Evolutionary conservation across 1,139 yeast species (phyloP).

Genomic region (Zygoascus sp.): DNA sequence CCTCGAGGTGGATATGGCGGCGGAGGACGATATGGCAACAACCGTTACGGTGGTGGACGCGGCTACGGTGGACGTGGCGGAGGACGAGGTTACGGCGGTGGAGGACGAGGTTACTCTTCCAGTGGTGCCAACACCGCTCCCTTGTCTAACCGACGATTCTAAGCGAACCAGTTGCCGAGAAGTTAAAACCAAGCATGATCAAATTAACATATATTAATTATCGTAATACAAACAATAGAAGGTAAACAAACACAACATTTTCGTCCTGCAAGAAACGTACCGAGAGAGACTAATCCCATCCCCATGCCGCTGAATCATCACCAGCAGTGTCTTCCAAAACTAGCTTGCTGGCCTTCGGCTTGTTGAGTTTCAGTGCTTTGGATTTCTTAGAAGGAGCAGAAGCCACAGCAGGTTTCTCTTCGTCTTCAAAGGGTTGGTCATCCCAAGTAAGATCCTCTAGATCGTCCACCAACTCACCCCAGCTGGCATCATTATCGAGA

Average conservation of each 20-base stretch:
- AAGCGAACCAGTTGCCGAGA: too few relatives aligned
- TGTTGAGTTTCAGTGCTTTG: slow-evolving; percentile 8
- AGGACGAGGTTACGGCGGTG: slow-evolving; percentile 27
- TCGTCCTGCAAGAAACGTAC: too few relatives aligned
- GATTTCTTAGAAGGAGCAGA: slow-evolving; percentile 2
- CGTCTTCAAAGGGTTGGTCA: slow-evolving; percentile 8
- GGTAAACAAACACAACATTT: too few relatives aligned
- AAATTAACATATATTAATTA: neutral
- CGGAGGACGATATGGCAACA: slow-evolving; percentile 47
- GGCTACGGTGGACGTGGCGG: slow-evolving; percentile 45
- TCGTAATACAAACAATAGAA: slow-evolving; percentile 1
- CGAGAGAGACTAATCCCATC: slow-evolving; percentile 8
- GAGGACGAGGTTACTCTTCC: slow-evolving; percentile 17
- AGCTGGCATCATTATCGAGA: slow-evolving; percentile 6
- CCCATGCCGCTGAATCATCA: slow-evolving; percentile 12
- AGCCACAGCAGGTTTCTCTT: neutral
- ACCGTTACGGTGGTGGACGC: slow-evolving; percentile 42
- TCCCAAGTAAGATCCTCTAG: slow-evolving; percentile 11
- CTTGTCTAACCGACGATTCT: slow-evolving; percentile 24
- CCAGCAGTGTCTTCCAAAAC: slow-evolving; percentile 7
- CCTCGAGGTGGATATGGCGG: slow-evolving; percentile 44
- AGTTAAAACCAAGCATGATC: neutral
- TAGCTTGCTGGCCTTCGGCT: slow-evolving; percentile 6
- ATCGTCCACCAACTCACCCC: slow-evolving; percentile 12
- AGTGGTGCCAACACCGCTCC: slow-evolving; percentile 32